Percentiles rank a stretch among this genome's conserved stretches.
Conservation (phyloP, 805 yeast species). For the Schwanniomyces yamadae region DNA sequence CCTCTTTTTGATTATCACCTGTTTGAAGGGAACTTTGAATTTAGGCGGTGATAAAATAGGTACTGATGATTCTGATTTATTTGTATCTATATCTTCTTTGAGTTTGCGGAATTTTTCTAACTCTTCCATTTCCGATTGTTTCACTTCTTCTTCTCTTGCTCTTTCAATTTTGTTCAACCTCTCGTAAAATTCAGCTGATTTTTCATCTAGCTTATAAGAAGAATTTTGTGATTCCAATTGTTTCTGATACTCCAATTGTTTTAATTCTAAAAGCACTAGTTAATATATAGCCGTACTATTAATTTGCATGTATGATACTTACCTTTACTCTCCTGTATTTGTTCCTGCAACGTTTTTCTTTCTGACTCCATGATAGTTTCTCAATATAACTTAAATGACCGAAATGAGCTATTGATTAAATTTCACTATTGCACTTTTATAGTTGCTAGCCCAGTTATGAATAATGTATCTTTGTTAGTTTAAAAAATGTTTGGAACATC, state of each 20-base stretch:
- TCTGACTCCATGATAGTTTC: too few species aligned
- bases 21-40: too few species aligned
- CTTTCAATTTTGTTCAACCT: slow-evolving; percentile 19
- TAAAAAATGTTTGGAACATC: too few species aligned
- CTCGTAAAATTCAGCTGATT: slow-evolving; percentile 36
- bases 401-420: too few species aligned
- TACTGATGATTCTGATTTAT: too few species aligned
- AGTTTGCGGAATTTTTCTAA: slow-evolving; percentile 11
- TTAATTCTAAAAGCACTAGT: slow-evolving; percentile 25
- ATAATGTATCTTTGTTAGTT: too few species aligned
- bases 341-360: slow-evolving; percentile 43
- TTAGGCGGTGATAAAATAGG: too few species aligned
- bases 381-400: too few species aligned
- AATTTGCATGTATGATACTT: slow-evolving; percentile 13
- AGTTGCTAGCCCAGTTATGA: too few species aligned
- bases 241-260: slow-evolving; percentile 31
- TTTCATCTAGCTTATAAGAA: slow-evolving; percentile 38
- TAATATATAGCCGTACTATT: slow-evolving; percentile 13
- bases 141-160: slow-evolving; percentile 16
- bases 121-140: slow-evolving; percentile 21
- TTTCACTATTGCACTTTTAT: too few species aligned
- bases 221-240: slow-evolving; percentile 34
- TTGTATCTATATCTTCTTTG: too few species aligned
- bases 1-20: too few species aligned
- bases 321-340: slow-evolving; percentile 41